Base-by-base conservation (phyloP, 179 eudicot genomes). In the Nepenthes alata region DNA sequence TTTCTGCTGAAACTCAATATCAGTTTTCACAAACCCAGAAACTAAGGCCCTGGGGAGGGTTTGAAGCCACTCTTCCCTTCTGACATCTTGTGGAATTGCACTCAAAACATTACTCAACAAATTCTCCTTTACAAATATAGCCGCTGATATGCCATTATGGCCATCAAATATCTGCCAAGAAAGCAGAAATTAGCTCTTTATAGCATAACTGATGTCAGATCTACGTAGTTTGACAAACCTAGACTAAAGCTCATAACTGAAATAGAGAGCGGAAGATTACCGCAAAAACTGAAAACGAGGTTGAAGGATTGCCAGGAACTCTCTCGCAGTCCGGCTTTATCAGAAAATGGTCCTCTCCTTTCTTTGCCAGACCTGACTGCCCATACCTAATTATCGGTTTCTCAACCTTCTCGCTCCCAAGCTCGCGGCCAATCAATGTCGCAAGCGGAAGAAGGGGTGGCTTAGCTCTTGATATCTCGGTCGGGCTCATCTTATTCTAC, bases 1-100 rank as follows among this genome's bases (percentile, higher is more conserved):
- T 84, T 79, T 81, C 53, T 78, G 83, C 77, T 87, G 95, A 64
- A 87, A 87, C 74, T 87, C 86, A 53, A 82, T 87, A 61, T 87
- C 95, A 47, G 95, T 87, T 75, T 81, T 87, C 58, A 87, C 95
- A 74, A 87, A 87, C 35, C 95, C 95, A 39, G 95, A 86, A 37
- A 87, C 95, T 57, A 87, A 56, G 2, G 95, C 95, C 65, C 81
- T 68, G n/a, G 90, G 95, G 15, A 87, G 84, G 2, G 80, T 83
- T 64, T 77, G 90, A 65, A 87, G 85, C 95, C 95, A 87, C 69
- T 80, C 85, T 68, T 84, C 95, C 61, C 83, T 67, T 69, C 74
- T 72, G 75, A 78, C 70, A 61, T 72, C 80, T 71, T 80, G 73
- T 0, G 90, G 90, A n/a, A 87, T 69, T 0, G 87, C 90, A 75